Conservation (phyloP, 345 rosid genomes). For the Eucalyptus sp. region DNA sequence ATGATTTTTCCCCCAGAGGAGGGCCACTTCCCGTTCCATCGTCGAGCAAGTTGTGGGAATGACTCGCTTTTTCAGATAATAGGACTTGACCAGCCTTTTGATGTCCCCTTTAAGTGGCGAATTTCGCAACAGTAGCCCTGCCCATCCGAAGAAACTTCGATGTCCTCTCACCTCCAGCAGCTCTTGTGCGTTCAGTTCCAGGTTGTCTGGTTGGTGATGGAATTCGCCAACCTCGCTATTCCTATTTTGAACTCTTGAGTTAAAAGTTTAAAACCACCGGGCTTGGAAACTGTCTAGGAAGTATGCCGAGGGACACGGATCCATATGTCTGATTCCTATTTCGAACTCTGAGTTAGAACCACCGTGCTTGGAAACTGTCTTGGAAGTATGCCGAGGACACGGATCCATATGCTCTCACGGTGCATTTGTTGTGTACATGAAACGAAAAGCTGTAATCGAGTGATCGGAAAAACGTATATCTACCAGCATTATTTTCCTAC, state of each 20-base stretch:
- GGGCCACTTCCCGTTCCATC: not conserved
- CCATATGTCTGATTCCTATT: not conserved
- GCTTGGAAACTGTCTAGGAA: not conserved
- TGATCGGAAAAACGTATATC: not conserved
- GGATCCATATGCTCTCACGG: not conserved
- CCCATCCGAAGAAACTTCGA: not conserved
- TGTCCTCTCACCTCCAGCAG: not conserved
- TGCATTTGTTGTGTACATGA: not conserved
- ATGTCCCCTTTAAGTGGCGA: conserved; percentile 6
- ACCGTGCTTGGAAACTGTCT: not conserved
- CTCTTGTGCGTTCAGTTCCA: not conserved
- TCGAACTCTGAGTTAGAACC: not conserved
- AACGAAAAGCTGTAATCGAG: not conserved
- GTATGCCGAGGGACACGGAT: not conserved
- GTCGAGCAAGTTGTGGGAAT: not conserved
- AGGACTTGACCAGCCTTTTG: not conserved
- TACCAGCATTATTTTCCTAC: not conserved
- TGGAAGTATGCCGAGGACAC: not conserved
- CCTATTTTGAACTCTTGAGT: not conserved
- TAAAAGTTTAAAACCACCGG: not conserved
- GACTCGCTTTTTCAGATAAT: not conserved
- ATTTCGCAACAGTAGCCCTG: not conserved
- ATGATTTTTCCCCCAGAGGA: not conserved
- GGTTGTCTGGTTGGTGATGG: not conserved
- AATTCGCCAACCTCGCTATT: not conserved